These are phyloP conservation scores for Toxoplasma gondii DNA, from an alignment of 169 alveolate species.

Conservation along the genomic window DNA sequence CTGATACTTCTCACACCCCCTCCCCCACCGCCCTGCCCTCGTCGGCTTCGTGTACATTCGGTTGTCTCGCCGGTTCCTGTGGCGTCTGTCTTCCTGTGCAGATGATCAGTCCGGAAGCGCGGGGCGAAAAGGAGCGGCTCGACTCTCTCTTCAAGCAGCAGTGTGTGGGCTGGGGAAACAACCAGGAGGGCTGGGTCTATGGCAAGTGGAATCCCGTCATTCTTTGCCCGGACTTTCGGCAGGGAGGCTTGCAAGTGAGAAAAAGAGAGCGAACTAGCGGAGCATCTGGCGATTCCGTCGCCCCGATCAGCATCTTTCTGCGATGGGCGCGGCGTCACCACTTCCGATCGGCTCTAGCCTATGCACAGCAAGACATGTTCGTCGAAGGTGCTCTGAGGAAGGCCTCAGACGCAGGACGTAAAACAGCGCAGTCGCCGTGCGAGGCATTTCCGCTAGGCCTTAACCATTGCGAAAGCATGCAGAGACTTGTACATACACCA, in stretches of 20 bases:
- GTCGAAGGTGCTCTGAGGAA: no score
- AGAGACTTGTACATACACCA: no score
- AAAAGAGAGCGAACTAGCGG: constrained; percentile 59
- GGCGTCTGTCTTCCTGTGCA: constrained; percentile 32
- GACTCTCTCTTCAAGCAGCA: constrained; percentile 73
- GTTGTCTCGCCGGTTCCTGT: background rate
- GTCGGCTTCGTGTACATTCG: no score
- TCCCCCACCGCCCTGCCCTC: no score
- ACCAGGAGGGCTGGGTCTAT: constrained; percentile 79
- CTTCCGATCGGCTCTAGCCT: background rate
- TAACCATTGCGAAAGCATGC: no score
- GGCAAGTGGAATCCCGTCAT: constrained; percentile 77
- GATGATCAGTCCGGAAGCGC: constrained; percentile 74
- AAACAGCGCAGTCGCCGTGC: no score
- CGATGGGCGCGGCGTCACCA: constrained; percentile 70
- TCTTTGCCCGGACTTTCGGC: constrained; percentile 77
- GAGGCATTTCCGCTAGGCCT: no score
- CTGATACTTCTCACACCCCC: no score
- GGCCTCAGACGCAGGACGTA: no score
- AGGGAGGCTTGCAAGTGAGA: constrained; percentile 74
- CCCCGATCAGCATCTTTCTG: constrained; percentile 76
- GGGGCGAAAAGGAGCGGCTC: constrained; percentile 67
- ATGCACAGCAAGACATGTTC: background rate
- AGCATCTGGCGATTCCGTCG: constrained; percentile 66
- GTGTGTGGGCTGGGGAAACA: constrained; percentile 75